Evolutionary conservation across 2,329 filamentous ascomycete genomes (phyloP), one percentile per base, ranked within the genome.

Genomic region (Aureobasidium sp.): DNA sequence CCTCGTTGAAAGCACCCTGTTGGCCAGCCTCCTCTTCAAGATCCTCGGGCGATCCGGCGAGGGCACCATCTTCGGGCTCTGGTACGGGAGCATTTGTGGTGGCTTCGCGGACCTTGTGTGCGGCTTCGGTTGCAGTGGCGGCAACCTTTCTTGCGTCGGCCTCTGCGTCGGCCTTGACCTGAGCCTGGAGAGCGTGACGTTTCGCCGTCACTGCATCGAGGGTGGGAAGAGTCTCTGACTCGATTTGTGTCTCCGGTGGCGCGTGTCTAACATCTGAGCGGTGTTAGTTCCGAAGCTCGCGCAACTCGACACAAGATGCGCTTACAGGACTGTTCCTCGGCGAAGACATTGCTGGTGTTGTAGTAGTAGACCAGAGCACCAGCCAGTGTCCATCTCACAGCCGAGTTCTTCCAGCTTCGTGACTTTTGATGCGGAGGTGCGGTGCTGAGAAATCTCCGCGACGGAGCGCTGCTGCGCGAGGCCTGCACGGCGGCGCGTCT

Each of bases 1-100:
- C 94, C 2, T 92, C 91, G 76, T 99, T 96, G 80, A 97, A 99
- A 0, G 94, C 94, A 62, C 91, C 94, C 76, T 97, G 87, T 73
- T 93, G 87, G 65, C 79, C 84, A 6, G 91, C 91, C 75, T 97
- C 91, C 64, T 90, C 85, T 74, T 96, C 88, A 15, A 94, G 78
- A 20, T 79, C 83, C 67, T 80, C 79, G 37, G 84, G 76, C 7
- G 77, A 72, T 53, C 72, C 72, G 31, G 67, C 47, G 9, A 64
- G 74, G 62, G 70, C 75, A n/a, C 67, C 66, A 58, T 70, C 67
- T 20, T 64, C 55, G 42, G 65, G 63, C 41, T 57, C 57, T 51
- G 57, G 36, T 63, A 62, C 52, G 22, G 65, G 62, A 31, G 64
- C 51, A 15, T 65, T 62, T 45, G 63, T 63, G 34, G 57, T 56